phyloP scores from a whole-genome alignment of 1,284 basidiomycete species.

The Ganoderma boninense region DNA sequence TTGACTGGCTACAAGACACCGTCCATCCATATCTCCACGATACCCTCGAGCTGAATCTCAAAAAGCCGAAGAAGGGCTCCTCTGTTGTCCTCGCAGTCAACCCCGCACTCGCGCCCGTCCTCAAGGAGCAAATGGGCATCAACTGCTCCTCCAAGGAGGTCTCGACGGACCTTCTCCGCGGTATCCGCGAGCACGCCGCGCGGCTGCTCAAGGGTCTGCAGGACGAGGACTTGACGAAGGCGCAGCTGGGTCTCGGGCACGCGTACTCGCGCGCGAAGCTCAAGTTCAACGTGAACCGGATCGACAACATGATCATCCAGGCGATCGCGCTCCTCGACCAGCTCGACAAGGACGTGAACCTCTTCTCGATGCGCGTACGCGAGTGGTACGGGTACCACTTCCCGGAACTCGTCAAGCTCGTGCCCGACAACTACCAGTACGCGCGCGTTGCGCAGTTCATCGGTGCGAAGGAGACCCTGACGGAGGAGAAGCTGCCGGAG shows the following conservation, averaged over 20 bases:
- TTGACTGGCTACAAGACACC: conserved; percentile 62
- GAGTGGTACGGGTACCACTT: conserved; percentile 99
- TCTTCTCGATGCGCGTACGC: conserved; percentile 97
- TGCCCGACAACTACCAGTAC: conserved; percentile 96
- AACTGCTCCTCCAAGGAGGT: conserved; percentile 91
- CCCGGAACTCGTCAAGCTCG: conserved; percentile 95
- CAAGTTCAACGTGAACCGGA: conserved; percentile 99
- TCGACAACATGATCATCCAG: conserved; percentile 99
- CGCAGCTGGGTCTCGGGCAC: conserved; percentile 97
- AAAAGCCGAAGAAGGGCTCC: conserved; percentile 81
- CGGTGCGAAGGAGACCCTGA: conserved; percentile 86
- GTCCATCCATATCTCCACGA: conserved; percentile 90
- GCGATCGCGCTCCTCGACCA: conserved; percentile 98
- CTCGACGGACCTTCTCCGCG: conserved; percentile 91
- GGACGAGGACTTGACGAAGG: conserved; percentile 89
- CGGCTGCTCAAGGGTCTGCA: conserved; percentile 93
- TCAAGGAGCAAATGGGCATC: conserved; percentile 82
- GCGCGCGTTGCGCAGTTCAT: conserved; percentile 90
- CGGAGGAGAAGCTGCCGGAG: conserved; percentile 82
- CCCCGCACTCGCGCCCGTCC: conserved; percentile 79
- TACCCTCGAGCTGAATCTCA: conserved; percentile 90
- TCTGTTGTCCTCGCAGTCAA: conserved; percentile 89
- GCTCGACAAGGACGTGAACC: conserved; percentile 99
- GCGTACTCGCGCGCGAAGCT: conserved; percentile 98
- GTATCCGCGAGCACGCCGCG: conserved; percentile 91